Conservation (phyloP, 495 filamentous ascomycete genomes). For the Aspergillus campestris region DNA sequence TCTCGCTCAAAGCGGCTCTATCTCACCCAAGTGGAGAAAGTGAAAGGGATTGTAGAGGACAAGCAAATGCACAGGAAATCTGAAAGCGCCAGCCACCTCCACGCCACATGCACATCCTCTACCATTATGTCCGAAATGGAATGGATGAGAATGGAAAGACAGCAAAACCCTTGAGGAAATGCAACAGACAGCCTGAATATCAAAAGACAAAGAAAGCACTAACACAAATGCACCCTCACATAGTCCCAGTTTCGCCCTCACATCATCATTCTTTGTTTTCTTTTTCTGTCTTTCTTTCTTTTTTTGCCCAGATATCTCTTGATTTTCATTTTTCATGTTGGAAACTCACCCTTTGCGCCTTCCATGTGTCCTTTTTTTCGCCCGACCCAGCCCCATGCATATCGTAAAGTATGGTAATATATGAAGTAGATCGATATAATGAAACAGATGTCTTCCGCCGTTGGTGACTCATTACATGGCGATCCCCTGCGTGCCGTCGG, state of each 20-base stretch:
- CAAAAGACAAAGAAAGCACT: slow-evolving; percentile 18
- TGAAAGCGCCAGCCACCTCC: slow-evolving; percentile 35
- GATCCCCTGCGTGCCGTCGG: slow-evolving; percentile 46
- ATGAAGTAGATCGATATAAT: slow-evolving; percentile 27
- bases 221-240: slow-evolving; percentile 11
- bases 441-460: slow-evolving; percentile 23
- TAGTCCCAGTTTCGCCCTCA: neutral
- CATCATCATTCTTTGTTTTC: neutral
- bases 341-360: slow-evolving; percentile 34
- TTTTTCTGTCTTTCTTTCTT: slow-evolving; percentile 3
- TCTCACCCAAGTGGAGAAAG: slow-evolving; percentile 32
- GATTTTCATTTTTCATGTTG: slow-evolving; percentile 9
- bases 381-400: slow-evolving; percentile 44
- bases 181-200: slow-evolving; percentile 21
- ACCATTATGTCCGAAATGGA: slow-evolving; percentile 18
- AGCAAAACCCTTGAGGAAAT: slow-evolving; percentile 18
- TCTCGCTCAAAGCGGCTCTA: slow-evolving; percentile 39
- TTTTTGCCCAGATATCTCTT: slow-evolving; percentile 1
- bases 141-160: slow-evolving; percentile 24
- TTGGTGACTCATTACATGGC: slow-evolving; percentile 40
- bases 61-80: slow-evolving; percentile 26
- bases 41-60: slow-evolving; percentile 19
- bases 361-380: slow-evolving; percentile 35
- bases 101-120: slow-evolving; percentile 26
- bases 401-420: slow-evolving; percentile 35